These are phyloP conservation scores for Ophiostoma piceae DNA, from an alignment of 2,329 filamentous ascomycete species.

Conservation along the genomic window DNA sequence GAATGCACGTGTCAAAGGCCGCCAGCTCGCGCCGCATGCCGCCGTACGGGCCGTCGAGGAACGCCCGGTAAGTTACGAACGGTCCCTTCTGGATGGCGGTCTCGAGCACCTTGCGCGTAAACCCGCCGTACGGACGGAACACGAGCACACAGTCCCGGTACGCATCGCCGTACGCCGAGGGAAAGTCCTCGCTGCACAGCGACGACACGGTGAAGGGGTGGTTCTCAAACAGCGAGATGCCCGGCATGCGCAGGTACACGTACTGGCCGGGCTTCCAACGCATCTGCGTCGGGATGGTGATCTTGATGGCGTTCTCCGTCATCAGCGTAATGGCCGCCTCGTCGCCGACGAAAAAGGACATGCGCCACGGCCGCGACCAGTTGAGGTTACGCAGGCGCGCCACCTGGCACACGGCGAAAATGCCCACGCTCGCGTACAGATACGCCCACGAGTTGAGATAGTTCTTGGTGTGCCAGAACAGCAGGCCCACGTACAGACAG, in stretches of 20 bases:
- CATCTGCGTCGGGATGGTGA: constrained; percentile 90
- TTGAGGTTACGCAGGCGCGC: constrained; percentile 79
- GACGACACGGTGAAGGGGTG: constrained; percentile 95
- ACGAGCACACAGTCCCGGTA: constrained; percentile 87
- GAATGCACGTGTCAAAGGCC: constrained; percentile 86
- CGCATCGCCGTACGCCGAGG: constrained; percentile 81
- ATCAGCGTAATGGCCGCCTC: constrained; percentile 85
- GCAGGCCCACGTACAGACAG: constrained; percentile 70
- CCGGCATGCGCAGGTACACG: constrained; percentile 89
- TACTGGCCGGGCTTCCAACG: constrained; percentile 92
- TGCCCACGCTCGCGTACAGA: constrained; percentile 71
- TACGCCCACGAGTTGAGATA: constrained; percentile 88
- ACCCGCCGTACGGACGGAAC: constrained; percentile 86
- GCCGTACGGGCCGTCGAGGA: constrained; percentile 90
- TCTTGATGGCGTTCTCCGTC: constrained; percentile 89
- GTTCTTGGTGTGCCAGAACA: constrained; percentile 97
- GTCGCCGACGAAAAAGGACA: constrained; percentile 82
- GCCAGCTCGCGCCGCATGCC: constrained; percentile 87
- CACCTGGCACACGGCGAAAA: constrained; percentile 71
- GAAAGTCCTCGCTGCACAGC: constrained; percentile 86
- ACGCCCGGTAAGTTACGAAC: constrained; percentile 86
- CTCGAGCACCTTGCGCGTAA: constrained; percentile 78
- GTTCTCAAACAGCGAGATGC: constrained; percentile 83
- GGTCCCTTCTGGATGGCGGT: constrained; percentile 80
- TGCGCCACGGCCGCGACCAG: constrained; percentile 75